Conservation (phyloP, 768 basidiomycete genomes). For the Tephrocybe sp. region DNA sequence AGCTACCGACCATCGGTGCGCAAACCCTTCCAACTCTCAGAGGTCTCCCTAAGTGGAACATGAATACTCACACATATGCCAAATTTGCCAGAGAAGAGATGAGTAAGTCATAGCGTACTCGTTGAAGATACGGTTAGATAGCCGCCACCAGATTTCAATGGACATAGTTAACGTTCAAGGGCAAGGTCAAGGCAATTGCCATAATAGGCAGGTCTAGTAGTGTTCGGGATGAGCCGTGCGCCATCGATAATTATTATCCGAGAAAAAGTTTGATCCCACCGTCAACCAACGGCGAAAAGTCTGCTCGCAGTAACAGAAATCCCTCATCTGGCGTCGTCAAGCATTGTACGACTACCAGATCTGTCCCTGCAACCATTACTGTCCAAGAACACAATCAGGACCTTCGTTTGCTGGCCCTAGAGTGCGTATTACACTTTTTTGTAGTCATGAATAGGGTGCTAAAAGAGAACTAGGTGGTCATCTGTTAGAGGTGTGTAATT, state of each 20-base stretch:
- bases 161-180: too few species aligned
- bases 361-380: slow-evolving; percentile 55
- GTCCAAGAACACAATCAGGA: slow-evolving; percentile 76
- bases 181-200: neutral
- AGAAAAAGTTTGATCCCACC: slow-evolving; percentile 13
- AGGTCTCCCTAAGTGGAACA: too few species aligned
- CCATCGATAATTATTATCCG: slow-evolving; percentile 14
- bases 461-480: slow-evolving; percentile 58
- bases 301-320: neutral
- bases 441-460: slow-evolving; percentile 11
- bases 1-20: too few species aligned
- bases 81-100: too few species aligned
- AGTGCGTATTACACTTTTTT: slow-evolving; percentile 41
- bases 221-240: slow-evolving; percentile 13
- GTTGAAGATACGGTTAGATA: too few species aligned
- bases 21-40: too few species aligned
- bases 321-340: slow-evolving; percentile 19
- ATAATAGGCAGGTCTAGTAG: slow-evolving; percentile 9
- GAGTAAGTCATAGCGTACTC: too few species aligned
- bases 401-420: slow-evolving; percentile 79
- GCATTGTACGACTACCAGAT: slow-evolving; percentile 37
- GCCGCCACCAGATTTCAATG: too few species aligned
- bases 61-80: too few species aligned
- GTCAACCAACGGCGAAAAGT: slow-evolving; percentile 16
- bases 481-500: slow-evolving; percentile 64